phyloP scores from a whole-genome alignment of 2,329 filamentous ascomycete species.

The Onygenales sp. region DNA sequence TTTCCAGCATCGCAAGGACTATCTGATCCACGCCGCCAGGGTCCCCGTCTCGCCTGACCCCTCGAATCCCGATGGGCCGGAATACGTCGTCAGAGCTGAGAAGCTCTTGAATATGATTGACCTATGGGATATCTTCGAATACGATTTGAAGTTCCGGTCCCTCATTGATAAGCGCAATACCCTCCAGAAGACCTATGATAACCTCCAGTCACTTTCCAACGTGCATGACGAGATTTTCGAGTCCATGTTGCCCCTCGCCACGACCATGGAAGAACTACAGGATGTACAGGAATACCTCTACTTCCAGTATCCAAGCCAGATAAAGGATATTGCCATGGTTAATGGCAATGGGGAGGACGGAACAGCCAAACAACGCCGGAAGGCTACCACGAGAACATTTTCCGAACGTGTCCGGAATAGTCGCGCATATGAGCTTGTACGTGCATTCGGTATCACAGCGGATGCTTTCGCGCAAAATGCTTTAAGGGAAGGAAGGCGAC shows the following conservation, averaged over 20 bases:
- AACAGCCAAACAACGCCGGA: conserved; percentile 64
- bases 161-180: conserved; percentile 85
- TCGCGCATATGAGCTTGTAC: conserved; percentile 71
- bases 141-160: conserved; percentile 90
- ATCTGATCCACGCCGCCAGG: conserved; percentile 81
- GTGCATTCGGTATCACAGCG: conserved; percentile 80
- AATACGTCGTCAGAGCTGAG: conserved; percentile 67
- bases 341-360: conserved; percentile 47
- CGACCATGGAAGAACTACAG: conserved; percentile 89
- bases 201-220: conserved; percentile 56
- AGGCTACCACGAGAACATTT: conserved; percentile 69
- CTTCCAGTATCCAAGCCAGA: conserved; percentile 77
- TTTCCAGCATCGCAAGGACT: conserved; percentile 96
- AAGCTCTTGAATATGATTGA: conserved; percentile 88
- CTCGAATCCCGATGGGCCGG: conserved; percentile 60
- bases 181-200: conserved; percentile 68
- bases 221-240: conserved; percentile 68
- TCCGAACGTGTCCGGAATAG: conserved; percentile 78
- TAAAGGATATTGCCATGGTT: conserved; percentile 67
- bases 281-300: conserved; percentile 95
- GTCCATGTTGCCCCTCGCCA: conserved; percentile 68
- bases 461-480: conserved; percentile 84
- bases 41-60: conserved; percentile 51
- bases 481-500: conserved; percentile 64
- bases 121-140: conserved; percentile 87